phyloP scores from a whole-genome alignment of 768 basidiomycete genomes.

The Boletus patriciae region DNA sequence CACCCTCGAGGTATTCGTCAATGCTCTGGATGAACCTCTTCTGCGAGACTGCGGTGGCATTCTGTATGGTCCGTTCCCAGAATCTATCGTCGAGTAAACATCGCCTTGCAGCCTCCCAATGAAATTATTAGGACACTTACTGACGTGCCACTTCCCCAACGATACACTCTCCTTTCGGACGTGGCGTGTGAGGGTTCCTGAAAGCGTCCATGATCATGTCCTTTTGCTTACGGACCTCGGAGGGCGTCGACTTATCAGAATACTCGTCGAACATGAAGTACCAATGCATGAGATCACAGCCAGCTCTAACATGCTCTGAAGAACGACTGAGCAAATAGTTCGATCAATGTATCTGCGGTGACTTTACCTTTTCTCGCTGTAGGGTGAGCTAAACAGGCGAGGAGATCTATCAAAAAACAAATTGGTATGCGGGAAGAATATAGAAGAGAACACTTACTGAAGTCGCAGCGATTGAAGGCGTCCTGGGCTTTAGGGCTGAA shows the following conservation, averaged over 20 bases:
- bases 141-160: slow-evolving; percentile 14
- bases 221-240: slow-evolving; percentile 28
- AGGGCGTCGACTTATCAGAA: slow-evolving; percentile 40
- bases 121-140: neutral
- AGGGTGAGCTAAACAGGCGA: slow-evolving; percentile 10
- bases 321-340: neutral
- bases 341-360: too few species aligned
- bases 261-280: slow-evolving; percentile 52
- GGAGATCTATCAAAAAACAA: slow-evolving; percentile 3
- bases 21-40: slow-evolving; percentile 40
- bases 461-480: slow-evolving; percentile 11
- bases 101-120: neutral
- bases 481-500: slow-evolving; percentile 14
- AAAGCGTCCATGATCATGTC: slow-evolving; percentile 23
- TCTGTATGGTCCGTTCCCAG: slow-evolving; percentile 7
- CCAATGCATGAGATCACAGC: slow-evolving; percentile 51
- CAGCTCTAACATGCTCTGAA: slow-evolving; percentile 30
- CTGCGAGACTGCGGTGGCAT: slow-evolving; percentile 2
- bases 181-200: slow-evolving; percentile 7
- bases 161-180: slow-evolving; percentile 15
- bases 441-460: neutral
- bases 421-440: neutral
- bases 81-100: slow-evolving; percentile 3
- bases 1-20: slow-evolving; percentile 36
- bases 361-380: slow-evolving; percentile 10